Evolutionary conservation across 1,139 yeast species (phyloP), one percentile per base, ranked within the genome.

Genomic region (Taiozyma sp.): DNA sequence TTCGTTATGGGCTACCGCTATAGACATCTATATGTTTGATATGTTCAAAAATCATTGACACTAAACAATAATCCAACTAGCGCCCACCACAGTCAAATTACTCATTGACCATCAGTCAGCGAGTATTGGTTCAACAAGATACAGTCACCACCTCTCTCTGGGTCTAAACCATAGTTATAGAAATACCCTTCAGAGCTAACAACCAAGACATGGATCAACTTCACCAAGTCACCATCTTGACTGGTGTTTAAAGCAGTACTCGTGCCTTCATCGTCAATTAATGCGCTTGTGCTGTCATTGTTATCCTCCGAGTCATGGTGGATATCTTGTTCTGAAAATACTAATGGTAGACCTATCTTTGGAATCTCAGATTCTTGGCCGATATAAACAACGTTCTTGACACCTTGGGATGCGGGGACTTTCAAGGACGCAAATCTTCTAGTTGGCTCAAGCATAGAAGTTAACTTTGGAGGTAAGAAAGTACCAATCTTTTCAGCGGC

Each of bases 121-220:
- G 86, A 78, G 65, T 81, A 84, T 65, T 88, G 96, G 56, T 84
- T 82, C 48, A 89, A 71, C 51, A 90, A 71, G 43, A 87, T 83
- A 69, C 99, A 92, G 64, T 93, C 98, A 6, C 98, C 98, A 2
- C 98, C 98, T 51, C 93, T 72, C 56, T 85, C 96, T 0, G 95
- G 85, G 63, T 92, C 96, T 53, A 93, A 74, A 0, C 91, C 90
- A 67, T 89, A 93, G 51, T 86, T 91, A 66, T 87, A 90, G 62
- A 88, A 87, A 56, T 79, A 79, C 0, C 99, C 99, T 54, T 89
- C 96, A 0, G 95, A 81, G 0, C 97, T 89, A 6, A 91, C 87
- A 22, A 92, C 97, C 60, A 84, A 76, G 3, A 88, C 83, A 59
- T 84, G 85, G 28, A 87, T 73, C 45, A 84, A 70, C 41, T 73